Evolutionary conservation across 371 early-diverging fungal species (phyloP), one percentile per base, ranked within the genome.

Genomic region (Rhizopus sp.): DNA sequence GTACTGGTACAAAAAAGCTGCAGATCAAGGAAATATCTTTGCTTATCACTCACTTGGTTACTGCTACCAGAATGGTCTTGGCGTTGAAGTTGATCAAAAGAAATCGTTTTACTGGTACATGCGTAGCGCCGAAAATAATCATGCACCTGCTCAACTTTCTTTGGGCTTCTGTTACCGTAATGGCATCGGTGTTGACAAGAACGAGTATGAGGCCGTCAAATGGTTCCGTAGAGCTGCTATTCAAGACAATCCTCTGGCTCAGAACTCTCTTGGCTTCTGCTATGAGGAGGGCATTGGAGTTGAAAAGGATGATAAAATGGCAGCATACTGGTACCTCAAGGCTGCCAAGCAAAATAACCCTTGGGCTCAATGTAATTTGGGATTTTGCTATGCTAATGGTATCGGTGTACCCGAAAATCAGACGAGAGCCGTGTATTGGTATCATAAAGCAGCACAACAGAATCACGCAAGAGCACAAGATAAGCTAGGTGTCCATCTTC

Each of bases 51-150:
- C 91, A 3, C 80, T 95, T 34, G 97, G 94, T 6, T 93, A 89
- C 62, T 95, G 96, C 65, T 94, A 88, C 64, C 93, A 92, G 50
- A 91, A 95, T 62, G 96, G 94, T 13, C 80, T 91, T 41, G 94
- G 94, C 9, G 87, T 91, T 69, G 41, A 33, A 35, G 61, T 76
- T 9, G 75, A 90, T 66, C 55, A 83, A 6, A 51, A 70, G 10
- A 66, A 83, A 63, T 92, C 94, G 3, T 81, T 92, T 10, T 64
- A 77, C 39, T 94, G 90, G 91, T 95, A 92, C 64, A 83, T 81
- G 49, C 50, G 69, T 34, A 76, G 82, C 12, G 86, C 90, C 7
- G 88, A 86, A 6, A 82, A 85, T 44, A 75, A 88, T 8, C 77
- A 89, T 70, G 81, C 86, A 45, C 82, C 88, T 51, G 81, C 91